Evolutionary conservation across 192 early-diverging fungal genomes (phyloP).

Genomic region (Coemansia pectinata): DNA sequence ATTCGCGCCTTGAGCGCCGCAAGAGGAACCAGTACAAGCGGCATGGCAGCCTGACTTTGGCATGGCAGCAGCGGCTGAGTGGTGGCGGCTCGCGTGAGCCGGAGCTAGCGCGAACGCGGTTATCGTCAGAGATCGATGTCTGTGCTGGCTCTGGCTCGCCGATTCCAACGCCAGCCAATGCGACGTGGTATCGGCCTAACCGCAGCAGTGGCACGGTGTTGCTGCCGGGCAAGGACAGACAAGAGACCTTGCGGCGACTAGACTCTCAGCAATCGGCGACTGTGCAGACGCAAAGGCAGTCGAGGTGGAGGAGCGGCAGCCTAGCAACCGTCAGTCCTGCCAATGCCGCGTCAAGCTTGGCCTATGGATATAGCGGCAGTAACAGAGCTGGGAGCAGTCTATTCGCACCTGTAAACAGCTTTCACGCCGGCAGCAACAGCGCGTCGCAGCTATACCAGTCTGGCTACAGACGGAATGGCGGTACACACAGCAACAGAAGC

Average conservation of each 20-base stretch:
- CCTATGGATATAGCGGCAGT: neutral
- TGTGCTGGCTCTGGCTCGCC: constrained; percentile 12
- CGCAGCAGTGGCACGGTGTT: neutral
- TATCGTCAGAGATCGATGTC: constrained; percentile 18
- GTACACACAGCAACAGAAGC: neutral
- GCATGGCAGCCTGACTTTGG: constrained; percentile 48
- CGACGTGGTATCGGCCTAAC: constrained; percentile 1
- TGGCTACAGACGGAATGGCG: neutral
- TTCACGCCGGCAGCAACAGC: constrained; percentile 9
- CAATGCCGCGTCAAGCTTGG: neutral
- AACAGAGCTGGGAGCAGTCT: constrained; percentile 4
- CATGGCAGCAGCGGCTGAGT: constrained; percentile 31
- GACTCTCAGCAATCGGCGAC: neutral
- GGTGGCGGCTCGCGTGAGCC: constrained; percentile 5
- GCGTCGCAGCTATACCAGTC: neutral
- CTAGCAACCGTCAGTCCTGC: neutral
- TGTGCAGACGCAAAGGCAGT: neutral
- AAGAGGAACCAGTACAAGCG: constrained; percentile 49
- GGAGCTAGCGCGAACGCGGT: constrained; percentile 8
- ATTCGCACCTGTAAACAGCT: constrained; percentile 39
- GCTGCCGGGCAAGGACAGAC: neutral
- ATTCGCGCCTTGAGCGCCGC: constrained; percentile 38
- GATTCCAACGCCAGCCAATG: constrained; percentile 22
- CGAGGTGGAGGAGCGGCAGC: constrained; percentile 26
- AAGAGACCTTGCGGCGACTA: neutral